Conservation (phyloP, 164 flowering plant genomes). For the Houttuynia cordata region DNA sequence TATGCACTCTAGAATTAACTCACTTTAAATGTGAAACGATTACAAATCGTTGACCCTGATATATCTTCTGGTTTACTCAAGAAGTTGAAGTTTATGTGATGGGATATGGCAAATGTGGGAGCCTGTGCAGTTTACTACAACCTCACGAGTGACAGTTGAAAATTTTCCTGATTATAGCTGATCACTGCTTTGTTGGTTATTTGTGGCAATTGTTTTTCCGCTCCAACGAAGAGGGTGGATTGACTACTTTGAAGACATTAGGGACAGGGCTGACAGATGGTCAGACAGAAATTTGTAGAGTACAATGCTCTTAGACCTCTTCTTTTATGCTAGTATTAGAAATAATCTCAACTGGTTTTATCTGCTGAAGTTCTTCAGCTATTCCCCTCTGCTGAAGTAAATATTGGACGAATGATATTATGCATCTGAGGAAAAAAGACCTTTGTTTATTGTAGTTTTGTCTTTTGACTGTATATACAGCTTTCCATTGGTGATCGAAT, state of each 20-base stretch:
- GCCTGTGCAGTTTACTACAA: not conserved
- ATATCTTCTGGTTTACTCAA: not conserved
- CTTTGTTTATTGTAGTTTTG: not conserved
- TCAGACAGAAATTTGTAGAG: not conserved
- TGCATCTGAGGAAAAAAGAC: too few relatives aligned
- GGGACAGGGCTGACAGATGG: not conserved
- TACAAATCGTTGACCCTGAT: not conserved
- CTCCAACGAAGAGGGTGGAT: not conserved
- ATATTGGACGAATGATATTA: too few relatives aligned
- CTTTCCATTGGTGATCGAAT: too few relatives aligned
- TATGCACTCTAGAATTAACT: conserved; percentile 52
- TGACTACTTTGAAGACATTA: not conserved
- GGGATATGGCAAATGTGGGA: not conserved
- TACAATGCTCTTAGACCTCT: not conserved
- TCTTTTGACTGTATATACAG: not conserved
- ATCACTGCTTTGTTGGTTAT: not conserved
- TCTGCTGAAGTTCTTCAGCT: not conserved
- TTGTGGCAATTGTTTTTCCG: not conserved
- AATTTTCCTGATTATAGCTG: not conserved
- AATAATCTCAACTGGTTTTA: not conserved
- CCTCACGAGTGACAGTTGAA: not conserved
- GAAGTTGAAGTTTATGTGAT: not conserved
- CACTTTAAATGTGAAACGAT: not conserved
- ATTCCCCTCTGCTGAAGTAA: not conserved
- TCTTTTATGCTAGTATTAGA: not conserved